Percentiles rank a stretch among this genome's conserved stretches.
phyloP scores from a whole-genome alignment of 2,329 filamentous ascomycete species.

The Penicillium psychrosexuale region DNA sequence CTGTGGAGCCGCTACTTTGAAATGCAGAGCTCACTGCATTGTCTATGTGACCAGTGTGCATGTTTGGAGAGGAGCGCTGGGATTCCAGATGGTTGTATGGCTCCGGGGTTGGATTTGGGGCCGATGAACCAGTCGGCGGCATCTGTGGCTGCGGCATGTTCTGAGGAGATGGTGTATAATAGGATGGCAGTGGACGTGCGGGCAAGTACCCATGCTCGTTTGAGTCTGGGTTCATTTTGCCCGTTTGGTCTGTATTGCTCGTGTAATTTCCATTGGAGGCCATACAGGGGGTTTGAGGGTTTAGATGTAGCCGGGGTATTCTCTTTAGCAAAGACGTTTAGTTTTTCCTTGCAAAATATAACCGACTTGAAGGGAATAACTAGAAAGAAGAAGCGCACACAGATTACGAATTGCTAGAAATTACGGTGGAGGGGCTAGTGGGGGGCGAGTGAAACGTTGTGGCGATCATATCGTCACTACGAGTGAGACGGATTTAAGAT shows the following conservation, averaged over 20 bases:
- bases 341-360: background rate
- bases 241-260: conserved; percentile 28
- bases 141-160: conserved; percentile 39
- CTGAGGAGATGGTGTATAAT: conserved; percentile 29
- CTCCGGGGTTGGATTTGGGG: conserved; percentile 15
- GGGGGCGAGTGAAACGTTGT: conserved; percentile 14
- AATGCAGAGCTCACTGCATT: conserved; percentile 58
- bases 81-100: conserved; percentile 12
- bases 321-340: background rate
- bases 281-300: conserved; percentile 27
- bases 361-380: background rate
- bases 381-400: background rate
- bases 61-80: conserved; percentile 14
- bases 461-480: conserved; percentile 16
- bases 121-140: conserved; percentile 19
- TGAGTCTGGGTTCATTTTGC: conserved; percentile 23
- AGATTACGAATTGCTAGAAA: background rate
- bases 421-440: conserved; percentile 15
- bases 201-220: conserved; percentile 28
- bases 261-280: conserved; percentile 45
- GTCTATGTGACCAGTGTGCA: conserved; percentile 46
- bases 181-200: conserved; percentile 33
- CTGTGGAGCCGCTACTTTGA: conserved; percentile 48
- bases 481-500: background rate
- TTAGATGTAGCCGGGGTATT: background rate